Conservation (phyloP, 495 filamentous ascomycete species). For the Clavariopsis aquatica region DNA sequence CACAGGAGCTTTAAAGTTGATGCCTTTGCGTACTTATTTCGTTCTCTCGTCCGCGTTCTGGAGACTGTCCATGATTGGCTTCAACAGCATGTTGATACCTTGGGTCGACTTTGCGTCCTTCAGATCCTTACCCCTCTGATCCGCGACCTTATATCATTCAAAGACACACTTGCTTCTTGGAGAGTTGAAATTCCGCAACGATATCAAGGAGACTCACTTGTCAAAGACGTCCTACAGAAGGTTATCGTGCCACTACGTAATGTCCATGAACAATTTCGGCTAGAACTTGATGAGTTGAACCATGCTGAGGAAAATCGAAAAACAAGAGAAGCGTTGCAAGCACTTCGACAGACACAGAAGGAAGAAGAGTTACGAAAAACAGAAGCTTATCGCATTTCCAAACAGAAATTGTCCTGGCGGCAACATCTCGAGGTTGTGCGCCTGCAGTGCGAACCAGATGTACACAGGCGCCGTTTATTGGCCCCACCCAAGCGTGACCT, state of each 20-base stretch:
- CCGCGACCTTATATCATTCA: constrained; percentile 17
- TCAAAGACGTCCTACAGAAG: constrained; percentile 16
- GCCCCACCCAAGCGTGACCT: background rate
- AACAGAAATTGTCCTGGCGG: constrained; percentile 18
- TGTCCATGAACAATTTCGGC: background rate
- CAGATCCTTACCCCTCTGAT: constrained; percentile 12
- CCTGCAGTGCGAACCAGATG: constrained; percentile 28
- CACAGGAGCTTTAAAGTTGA: constrained; percentile 17
- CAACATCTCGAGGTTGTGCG: constrained; percentile 28
- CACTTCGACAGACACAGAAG: background rate
- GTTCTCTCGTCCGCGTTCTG: background rate
- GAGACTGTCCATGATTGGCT: constrained; percentile 8
- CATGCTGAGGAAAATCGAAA: background rate
- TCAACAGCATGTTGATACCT: background rate
- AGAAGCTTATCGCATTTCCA: background rate
- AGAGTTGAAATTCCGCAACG: constrained; percentile 13
- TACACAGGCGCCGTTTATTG: background rate
- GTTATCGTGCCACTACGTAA: constrained; percentile 20
- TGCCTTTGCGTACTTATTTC: constrained; percentile 23
- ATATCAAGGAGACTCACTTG: constrained; percentile 10
- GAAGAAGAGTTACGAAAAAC: constrained; percentile 11
- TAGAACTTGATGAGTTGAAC: background rate
- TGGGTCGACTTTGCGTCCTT: background rate
- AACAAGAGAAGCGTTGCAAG: background rate
- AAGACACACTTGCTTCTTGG: constrained; percentile 15